Conservation (phyloP, 176 grass and related monocot genomes). For the Alopecurus myosuroides region DNA sequence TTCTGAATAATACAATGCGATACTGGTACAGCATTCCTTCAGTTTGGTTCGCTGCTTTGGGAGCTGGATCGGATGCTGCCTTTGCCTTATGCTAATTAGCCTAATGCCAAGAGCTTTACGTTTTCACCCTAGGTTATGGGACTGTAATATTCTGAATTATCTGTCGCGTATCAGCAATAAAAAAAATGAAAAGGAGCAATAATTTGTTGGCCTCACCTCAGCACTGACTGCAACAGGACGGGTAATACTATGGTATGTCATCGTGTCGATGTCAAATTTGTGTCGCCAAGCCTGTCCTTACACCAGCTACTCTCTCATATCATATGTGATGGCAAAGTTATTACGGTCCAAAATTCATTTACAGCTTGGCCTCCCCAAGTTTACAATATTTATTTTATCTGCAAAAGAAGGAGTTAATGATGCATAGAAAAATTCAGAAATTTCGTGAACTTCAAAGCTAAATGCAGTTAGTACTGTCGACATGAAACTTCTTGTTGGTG, state of each 20-base stretch:
- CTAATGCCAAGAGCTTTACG: background rate
- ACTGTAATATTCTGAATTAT: background rate
- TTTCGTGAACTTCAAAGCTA: too few species aligned
- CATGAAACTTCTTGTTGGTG: too few species aligned
- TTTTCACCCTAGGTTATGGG: background rate
- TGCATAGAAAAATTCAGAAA: too few species aligned
- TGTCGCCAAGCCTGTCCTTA: background rate
- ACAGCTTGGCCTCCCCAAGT: background rate
- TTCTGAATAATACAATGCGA: background rate
- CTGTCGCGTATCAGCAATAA: background rate
- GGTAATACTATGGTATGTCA: background rate
- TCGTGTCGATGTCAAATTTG: background rate
- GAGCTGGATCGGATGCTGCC: conserved; percentile 8
- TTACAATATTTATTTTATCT: background rate
- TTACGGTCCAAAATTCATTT: background rate
- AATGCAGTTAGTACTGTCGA: too few species aligned
- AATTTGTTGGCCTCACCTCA: background rate
- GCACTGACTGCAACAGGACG: too few species aligned
- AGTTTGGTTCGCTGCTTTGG: background rate
- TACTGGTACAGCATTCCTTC: background rate
- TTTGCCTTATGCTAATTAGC: too few species aligned
- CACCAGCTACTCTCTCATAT: background rate
- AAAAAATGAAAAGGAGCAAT: too few species aligned
- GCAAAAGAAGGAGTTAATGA: background rate
- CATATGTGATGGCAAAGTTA: background rate